Percentiles rank a stretch among this genome's conserved stretches.
Evolutionary conservation across 1,284 basidiomycete species (phyloP).

Genomic region (Fomitiporia mediterranea): DNA sequence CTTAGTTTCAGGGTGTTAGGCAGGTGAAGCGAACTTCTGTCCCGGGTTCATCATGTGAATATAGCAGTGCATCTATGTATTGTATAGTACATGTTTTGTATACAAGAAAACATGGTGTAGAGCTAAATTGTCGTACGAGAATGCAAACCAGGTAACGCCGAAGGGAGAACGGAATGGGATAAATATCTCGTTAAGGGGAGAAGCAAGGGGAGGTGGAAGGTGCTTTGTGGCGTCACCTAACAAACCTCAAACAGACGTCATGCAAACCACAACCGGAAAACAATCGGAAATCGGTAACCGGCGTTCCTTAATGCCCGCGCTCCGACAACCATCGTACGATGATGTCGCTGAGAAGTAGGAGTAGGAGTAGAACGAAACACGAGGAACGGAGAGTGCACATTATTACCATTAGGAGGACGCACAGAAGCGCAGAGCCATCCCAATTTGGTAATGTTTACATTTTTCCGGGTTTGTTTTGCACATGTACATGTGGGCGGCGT

Average conservation of each 20-base stretch:
- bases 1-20: too few relatives aligned
- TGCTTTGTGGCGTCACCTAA: neutral
- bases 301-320: slow-evolving; percentile 15
- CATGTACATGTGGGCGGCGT: neutral
- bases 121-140: neutral
- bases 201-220: neutral
- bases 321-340: slow-evolving; percentile 20
- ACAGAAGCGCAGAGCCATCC: neutral
- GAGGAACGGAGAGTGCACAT: slow-evolving; percentile 3
- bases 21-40: too few relatives aligned
- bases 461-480: too few relatives aligned
- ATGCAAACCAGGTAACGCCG: neutral
- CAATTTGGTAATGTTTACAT: neutral
- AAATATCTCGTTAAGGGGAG: neutral
- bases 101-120: too few relatives aligned
- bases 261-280: too few relatives aligned
- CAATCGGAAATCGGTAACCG: too few relatives aligned
- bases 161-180: neutral
- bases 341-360: slow-evolving; percentile 20
- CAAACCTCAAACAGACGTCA: neutral
- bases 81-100: neutral
- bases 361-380: neutral
- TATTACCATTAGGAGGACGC: too few relatives aligned
- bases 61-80: too few relatives aligned
- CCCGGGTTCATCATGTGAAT: too few relatives aligned